Evolutionary conservation across 768 basidiomycete species (phyloP).

Genomic region (Galerina marginata): DNA sequence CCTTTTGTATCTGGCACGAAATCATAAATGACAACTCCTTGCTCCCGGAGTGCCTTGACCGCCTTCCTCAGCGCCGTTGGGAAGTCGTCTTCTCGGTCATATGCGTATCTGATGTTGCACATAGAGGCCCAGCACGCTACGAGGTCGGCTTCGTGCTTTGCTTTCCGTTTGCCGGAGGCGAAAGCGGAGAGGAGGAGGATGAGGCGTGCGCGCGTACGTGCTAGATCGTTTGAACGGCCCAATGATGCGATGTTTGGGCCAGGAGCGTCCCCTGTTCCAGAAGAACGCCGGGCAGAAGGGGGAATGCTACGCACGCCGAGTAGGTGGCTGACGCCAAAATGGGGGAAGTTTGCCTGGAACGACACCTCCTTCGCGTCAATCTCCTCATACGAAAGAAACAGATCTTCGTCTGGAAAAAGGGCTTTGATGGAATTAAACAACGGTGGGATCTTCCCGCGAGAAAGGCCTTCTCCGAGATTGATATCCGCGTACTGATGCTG

Average conservation of each 20-base stretch:
- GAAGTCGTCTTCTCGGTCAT: slow-evolving; percentile 7
- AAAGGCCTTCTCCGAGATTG: slow-evolving; percentile 3
- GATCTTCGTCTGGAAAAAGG: slow-evolving; percentile 12
- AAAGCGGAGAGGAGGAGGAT: slow-evolving; percentile 13
- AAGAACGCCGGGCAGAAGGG: not conserved
- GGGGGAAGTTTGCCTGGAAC: slow-evolving; percentile 13
- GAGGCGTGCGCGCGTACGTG: not conserved
- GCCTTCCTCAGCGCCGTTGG: not conserved
- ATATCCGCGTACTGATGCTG: slow-evolving; percentile 13
- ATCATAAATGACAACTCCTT: slow-evolving; percentile 4
- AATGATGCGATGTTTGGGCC: not conserved
- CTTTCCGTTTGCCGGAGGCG: slow-evolving; percentile 2
- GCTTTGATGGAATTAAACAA: slow-evolving; percentile 10
- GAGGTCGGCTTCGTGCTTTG: slow-evolving; percentile 15
- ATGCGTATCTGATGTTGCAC: slow-evolving; percentile 11
- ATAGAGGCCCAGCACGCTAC: slow-evolving; percentile 16
- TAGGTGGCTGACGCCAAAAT: slow-evolving; percentile 5
- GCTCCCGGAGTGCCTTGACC: not conserved
- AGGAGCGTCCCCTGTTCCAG: not conserved
- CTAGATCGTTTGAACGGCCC: not conserved
- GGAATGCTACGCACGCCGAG: slow-evolving; percentile 6
- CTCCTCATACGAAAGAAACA: slow-evolving; percentile 12
- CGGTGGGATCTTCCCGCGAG: slow-evolving; percentile 1
- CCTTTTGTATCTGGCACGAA: slow-evolving; percentile 4
- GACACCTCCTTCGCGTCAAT: slow-evolving; percentile 8